A percentile compares a stretch with the other conserved stretches of the same genome.
Evolutionary conservation across 331 rosid species (phyloP).

Genomic region (Malus hybrid): DNA sequence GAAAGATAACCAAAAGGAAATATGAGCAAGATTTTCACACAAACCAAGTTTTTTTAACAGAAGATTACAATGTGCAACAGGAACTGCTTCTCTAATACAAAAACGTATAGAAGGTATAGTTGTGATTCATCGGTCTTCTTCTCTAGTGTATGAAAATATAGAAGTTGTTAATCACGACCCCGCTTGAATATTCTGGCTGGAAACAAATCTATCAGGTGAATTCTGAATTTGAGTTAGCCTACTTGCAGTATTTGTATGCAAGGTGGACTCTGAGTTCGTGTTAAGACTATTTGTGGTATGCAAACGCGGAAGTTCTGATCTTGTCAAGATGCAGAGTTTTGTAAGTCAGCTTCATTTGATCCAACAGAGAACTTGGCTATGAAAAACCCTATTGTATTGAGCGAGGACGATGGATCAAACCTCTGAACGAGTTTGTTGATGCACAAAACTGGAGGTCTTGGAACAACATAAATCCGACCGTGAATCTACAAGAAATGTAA

Average conservation of each 20-base stretch:
- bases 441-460: too few relatives aligned
- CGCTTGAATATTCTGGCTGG: neutral
- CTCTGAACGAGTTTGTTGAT: slow-evolving; percentile 57
- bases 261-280: neutral
- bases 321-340: neutral
- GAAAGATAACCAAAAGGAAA: too few relatives aligned
- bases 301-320: neutral
- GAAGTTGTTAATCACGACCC: neutral
- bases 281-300: neutral
- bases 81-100: too few relatives aligned
- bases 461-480: too few relatives aligned
- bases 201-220: neutral
- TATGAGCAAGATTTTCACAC: too few relatives aligned
- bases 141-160: neutral
- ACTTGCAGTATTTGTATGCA: neutral
- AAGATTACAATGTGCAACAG: too few relatives aligned
- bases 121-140: neutral
- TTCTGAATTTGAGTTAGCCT: neutral
- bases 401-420: slow-evolving; percentile 78
- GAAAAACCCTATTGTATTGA: slow-evolving; percentile 92
- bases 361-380: slow-evolving; percentile 80
- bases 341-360: slow-evolving; percentile 30
- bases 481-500: too few relatives aligned
- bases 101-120: neutral
- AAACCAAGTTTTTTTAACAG: too few relatives aligned